Conservation (phyloP, 345 rosid species). For the Streptanthus diversifolius region DNA sequence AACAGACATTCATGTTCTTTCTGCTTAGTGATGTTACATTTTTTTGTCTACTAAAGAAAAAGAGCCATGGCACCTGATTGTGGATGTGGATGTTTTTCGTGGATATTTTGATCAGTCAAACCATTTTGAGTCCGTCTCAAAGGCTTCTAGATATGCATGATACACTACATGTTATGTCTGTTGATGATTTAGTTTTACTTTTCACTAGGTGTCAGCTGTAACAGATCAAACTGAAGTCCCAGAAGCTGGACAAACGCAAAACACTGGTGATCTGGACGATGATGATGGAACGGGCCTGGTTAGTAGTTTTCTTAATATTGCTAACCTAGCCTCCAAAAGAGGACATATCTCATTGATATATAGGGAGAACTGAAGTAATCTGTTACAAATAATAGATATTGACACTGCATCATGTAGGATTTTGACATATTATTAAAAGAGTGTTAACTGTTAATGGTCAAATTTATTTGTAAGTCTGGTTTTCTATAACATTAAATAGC, state of each 20-base stretch:
- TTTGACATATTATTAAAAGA: background rate
- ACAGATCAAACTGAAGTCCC: constrained; percentile 74
- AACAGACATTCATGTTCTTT: background rate
- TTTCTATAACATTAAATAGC: background rate
- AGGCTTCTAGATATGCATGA: constrained; percentile 4
- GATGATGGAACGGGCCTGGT: constrained; percentile 97
- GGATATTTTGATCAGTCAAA: background rate
- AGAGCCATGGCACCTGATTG: background rate
- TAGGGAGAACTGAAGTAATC: background rate
- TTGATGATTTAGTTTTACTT: constrained; percentile 10
- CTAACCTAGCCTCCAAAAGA: background rate
- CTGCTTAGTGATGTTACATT: background rate
- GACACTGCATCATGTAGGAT: background rate
- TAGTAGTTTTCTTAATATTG: constrained; percentile 36
- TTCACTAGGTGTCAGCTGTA: constrained; percentile 76
- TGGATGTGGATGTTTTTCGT: constrained; percentile 1
- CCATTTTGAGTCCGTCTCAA: background rate
- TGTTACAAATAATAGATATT: background rate
- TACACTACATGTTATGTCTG: background rate
- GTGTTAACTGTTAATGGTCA: background rate
- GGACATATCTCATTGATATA: constrained; percentile 3
- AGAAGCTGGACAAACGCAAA: constrained; percentile 49
- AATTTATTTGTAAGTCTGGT: background rate
- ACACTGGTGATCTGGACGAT: constrained; percentile 87
- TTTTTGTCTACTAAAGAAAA: background rate